Percentiles rank a stretch among this genome's conserved stretches.
These are phyloP conservation scores for Mycena citricolor DNA, from an alignment of 1,284 basidiomycete species.

Conservation along the genomic window DNA sequence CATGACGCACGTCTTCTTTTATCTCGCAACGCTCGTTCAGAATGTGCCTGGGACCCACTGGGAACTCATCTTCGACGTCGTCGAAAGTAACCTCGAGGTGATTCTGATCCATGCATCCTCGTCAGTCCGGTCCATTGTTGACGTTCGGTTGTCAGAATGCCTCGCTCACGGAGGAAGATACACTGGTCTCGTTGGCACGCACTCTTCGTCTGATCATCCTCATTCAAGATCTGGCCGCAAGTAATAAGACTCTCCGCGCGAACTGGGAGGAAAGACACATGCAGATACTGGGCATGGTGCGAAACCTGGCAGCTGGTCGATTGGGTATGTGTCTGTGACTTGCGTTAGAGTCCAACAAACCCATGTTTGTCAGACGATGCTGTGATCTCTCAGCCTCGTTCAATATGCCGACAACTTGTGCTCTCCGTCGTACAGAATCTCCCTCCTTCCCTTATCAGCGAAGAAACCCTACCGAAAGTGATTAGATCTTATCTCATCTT, in stretches of 20 bases:
- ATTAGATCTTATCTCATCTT: constrained; percentile 14
- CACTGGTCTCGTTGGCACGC: constrained; percentile 64
- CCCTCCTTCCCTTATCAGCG: constrained; percentile 62
- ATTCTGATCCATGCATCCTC: constrained; percentile 21
- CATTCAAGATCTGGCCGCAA: constrained; percentile 68
- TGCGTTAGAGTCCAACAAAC: constrained; percentile 1
- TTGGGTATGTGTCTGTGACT: constrained; percentile 42
- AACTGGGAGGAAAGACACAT: constrained; percentile 66
- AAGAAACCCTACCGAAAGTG: constrained; percentile 65
- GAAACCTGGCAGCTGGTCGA: constrained; percentile 54
- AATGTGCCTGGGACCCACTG: constrained; percentile 87
- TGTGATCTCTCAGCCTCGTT: constrained; percentile 55
- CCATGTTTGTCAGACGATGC: constrained; percentile 33
- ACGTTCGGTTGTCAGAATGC: constrained; percentile 48
- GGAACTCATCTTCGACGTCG: constrained; percentile 88
- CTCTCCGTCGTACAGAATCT: constrained; percentile 69
- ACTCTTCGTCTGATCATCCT: constrained; percentile 69
- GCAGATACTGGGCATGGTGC: constrained; percentile 54
- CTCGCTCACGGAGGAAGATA: constrained; percentile 57
- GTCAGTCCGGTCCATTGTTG: constrained; percentile 5
- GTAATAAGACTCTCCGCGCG: constrained; percentile 74
- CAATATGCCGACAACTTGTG: constrained; percentile 64
- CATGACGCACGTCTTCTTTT: constrained; percentile 73
- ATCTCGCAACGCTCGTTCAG: constrained; percentile 87
- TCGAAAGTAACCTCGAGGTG: constrained; percentile 89